Evolutionary conservation across 495 filamentous ascomycete genomes (phyloP), one percentile per base, ranked within the genome.

Genomic region (Tirmania nivea): DNA sequence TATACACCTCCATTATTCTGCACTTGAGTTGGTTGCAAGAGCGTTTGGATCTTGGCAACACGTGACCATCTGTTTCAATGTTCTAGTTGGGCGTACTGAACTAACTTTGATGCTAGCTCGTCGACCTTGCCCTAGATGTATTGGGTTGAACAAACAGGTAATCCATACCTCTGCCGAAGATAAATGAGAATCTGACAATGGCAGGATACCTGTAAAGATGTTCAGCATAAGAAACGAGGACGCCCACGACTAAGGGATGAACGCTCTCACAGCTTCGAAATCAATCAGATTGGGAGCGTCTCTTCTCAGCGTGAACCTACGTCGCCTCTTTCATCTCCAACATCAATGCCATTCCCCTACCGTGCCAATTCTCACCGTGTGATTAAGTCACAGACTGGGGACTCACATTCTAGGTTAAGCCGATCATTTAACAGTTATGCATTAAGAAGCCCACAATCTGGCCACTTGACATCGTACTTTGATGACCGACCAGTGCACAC

Each of bases 171-270:
- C 20, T n/a, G 34, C 39, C 50, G 25, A 11, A 50, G 25, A 48
- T 20, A 21, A 20, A 9, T 25, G 10, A 35, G 8, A 35, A 12
- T 54, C 52, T 63, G 52, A 60, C 50, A 45, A 45, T 14, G 17
- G 57, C 68, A 94, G 75, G 81, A 87, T 52, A 76, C 83, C n/a
- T 96, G 89, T 59, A 73, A 86, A 51, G 90, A 97, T 66, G 86
- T 96, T 20, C 86, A 88, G 59, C 89, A 96, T 68, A 97, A 95
- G 69, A 96, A 95, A 65, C 74, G 90, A 56, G 90, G 90, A 19
- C 75, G 90, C 54, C 90, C 90, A 59, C 81, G 90, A 51, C 72
- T 97, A 61, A 82, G 89, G 63, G 87, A 94, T 60, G 90, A 95
- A 52, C 67, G 71, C 57, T 70, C 77, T 57, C 61, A 69, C 25